Conservation (phyloP, 2,329 filamentous ascomycete species). For the Cladosporium colombiae region DNA sequence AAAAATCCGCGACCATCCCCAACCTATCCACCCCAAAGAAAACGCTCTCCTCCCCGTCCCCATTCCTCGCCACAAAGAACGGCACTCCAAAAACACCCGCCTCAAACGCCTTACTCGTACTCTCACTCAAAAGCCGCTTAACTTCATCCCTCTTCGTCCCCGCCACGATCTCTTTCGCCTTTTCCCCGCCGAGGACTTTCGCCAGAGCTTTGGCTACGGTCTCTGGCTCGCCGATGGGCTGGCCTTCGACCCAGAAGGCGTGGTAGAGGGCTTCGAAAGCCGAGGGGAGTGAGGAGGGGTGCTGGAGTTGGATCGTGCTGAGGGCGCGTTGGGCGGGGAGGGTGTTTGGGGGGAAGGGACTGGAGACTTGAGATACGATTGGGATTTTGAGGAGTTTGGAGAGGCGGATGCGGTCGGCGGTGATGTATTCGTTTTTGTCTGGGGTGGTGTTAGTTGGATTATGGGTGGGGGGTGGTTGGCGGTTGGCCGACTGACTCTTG, state of each 20-base stretch:
- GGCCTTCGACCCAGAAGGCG: slow-evolving; percentile 54
- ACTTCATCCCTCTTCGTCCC: slow-evolving; percentile 41
- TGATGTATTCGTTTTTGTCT: slow-evolving; percentile 63
- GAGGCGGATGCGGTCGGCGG: slow-evolving; percentile 56
- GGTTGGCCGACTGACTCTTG: slow-evolving; percentile 50
- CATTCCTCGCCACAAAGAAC: slow-evolving; percentile 59
- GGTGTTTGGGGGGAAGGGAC: slow-evolving; percentile 57
- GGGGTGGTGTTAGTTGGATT: neutral
- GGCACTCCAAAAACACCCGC: slow-evolving; percentile 63
- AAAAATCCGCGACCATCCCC: slow-evolving; percentile 54
- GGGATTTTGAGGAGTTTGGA: slow-evolving; percentile 56
- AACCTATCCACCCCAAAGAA: slow-evolving; percentile 65
- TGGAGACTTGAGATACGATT: slow-evolving; percentile 46
- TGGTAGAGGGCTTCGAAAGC: slow-evolving; percentile 52
- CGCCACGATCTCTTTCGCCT: slow-evolving; percentile 44
- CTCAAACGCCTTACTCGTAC: slow-evolving; percentile 54
- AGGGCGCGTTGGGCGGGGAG: slow-evolving; percentile 55
- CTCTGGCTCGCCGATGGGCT: slow-evolving; percentile 48
- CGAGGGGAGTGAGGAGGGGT: slow-evolving; percentile 44
- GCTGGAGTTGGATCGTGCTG: slow-evolving; percentile 47
- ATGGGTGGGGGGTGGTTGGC: neutral
- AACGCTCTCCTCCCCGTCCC: slow-evolving; percentile 53
- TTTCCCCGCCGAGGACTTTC: slow-evolving; percentile 47
- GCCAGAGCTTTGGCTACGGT: slow-evolving; percentile 48
- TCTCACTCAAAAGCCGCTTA: slow-evolving; percentile 50